Evolutionary conservation across 1,139 yeast species (phyloP), one percentile per base, ranked within the genome.

Genomic region (Williopsis jadinii): DNA sequence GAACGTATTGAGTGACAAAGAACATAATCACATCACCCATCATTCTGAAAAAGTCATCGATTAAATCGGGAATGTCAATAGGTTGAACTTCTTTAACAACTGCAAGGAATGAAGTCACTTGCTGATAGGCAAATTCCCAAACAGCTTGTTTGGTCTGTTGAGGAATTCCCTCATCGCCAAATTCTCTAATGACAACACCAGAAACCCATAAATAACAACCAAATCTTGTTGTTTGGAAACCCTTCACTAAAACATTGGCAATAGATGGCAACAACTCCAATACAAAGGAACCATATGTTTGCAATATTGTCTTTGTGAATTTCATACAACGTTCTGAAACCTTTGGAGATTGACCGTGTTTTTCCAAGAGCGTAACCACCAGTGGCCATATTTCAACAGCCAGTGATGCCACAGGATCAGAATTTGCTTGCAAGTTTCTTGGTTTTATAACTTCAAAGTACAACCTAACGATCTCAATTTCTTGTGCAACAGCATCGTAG

Each of bases 171-270:
- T 77, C 85, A 56, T 80, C 86, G 28, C 85, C 83, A 61, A 75
- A 88, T 48, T 85, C 94, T 46, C 87, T 76, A 41, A 90, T 77
- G 28, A 87, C 67, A 5, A 85, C 74, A 5, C 96, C 97, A 3
- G 95, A 82, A 13, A 86, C 94, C 94, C 95, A 90, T 44, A 90
- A 66, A 58, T 83, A 90, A 59, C 95, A 85, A 2, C 97, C 97
- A 55, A 67, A 77, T 35, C 79, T 76, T 30, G 82, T 82, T 37
- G 67, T 64, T 38, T 78, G 71, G 64, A 87, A 90, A 6, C 94
- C 92, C 34, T 71, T 70, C 1, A 71, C 75, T 45, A 86, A 70
- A 48, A 82, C 66, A 15, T 75, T 67, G 1, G 88, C 90, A 38
- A 87, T 71, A 11, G 76, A 69, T 3, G 80, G 76, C 30, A 90